Base-by-base conservation (phyloP, 345 rosid genomes). In the Arabidopsis suecica region DNA sequence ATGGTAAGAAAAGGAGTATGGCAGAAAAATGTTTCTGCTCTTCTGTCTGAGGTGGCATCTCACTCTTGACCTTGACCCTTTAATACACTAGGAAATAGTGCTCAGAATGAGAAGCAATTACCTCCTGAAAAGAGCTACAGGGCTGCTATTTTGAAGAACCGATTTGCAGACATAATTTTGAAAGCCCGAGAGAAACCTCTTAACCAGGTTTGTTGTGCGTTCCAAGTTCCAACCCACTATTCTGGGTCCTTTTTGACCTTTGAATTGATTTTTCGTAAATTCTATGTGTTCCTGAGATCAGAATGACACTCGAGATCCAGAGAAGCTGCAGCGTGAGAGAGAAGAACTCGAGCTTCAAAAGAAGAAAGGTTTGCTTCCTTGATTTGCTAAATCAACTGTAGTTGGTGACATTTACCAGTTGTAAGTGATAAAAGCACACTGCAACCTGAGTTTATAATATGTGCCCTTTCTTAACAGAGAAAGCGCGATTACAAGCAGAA, bases 61-160 rank as follows among this genome's bases (percentile, higher is more conserved):
- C 83, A 90, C 78, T 75, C 82, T 57, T 71, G 79, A 81, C 82
- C 82, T 57, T 71, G 79, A 81, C 82, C 84, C 66, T 44, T 87
- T 85, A 79, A 80, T 71, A 75, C 80, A 80, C 69, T 84, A 93
- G 98, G 85, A 88, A 89, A 88, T 87, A 87, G 80, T 84, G 87
- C 87, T 85, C 89, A 88, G 81, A 79, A 86, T 74, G 91, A 83
- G 83, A 93, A 91, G 86, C 93, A 86, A 78, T 88, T 88, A 86
- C 92, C 98, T 81, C 92, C 97, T 1, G 91, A 89, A 50, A 93
- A 93, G 86, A 82, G 81, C 18, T 88, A 89, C 83, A 92, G 97
- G 36, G 97, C 97, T 78, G 97, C 97, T 71, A 61, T 87, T 33
- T 73, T 93, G 84, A 89, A 84, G 83, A 88, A 79, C 33, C 91